phyloP scores from a whole-genome alignment of 2,329 filamentous ascomycete genomes.

The Phialemoniopsis sp. region DNA sequence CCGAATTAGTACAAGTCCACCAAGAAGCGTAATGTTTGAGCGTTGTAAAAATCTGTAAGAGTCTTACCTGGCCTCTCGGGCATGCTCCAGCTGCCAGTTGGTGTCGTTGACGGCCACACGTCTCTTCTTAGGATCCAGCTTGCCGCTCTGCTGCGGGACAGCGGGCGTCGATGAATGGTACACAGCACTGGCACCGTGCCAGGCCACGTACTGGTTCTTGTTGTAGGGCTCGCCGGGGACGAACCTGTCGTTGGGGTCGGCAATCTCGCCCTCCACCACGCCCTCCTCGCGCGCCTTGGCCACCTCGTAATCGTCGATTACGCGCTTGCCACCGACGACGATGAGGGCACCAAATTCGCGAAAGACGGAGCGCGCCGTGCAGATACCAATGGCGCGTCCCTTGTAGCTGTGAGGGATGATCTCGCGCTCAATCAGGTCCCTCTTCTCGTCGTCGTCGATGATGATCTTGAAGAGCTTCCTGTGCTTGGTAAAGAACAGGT shows the following conservation, averaged over 20 bases:
- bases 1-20: not conserved
- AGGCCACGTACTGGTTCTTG: constrained; percentile 97
- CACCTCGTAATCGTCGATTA: constrained; percentile 88
- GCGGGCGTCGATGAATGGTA: constrained; percentile 82
- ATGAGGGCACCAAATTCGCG: constrained; percentile 94
- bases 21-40: not conserved
- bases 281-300: constrained; percentile 71
- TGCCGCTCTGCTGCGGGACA: constrained; percentile 71
- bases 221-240: constrained; percentile 86
- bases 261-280: constrained; percentile 81
- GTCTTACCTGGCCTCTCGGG: constrained; percentile 82
- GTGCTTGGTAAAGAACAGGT: constrained; percentile 98
- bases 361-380: constrained; percentile 94
- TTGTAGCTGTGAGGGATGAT: constrained; percentile 99
- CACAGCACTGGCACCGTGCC: constrained; percentile 94
- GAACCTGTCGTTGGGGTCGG: constrained; percentile 81
- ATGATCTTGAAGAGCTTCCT: constrained; percentile 97
- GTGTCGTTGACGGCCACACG: constrained; percentile 85
- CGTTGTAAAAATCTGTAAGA: constrained; percentile 11
- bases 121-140: constrained; percentile 75
- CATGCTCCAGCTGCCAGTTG: constrained; percentile 97
- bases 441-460: constrained; percentile 94
- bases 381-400: constrained; percentile 92
- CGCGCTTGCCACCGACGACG: constrained; percentile 80
- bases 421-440: constrained; percentile 89